Evolutionary conservation across 2,329 filamentous ascomycete genomes (phyloP).

Genomic region (Fusarium sp.): DNA sequence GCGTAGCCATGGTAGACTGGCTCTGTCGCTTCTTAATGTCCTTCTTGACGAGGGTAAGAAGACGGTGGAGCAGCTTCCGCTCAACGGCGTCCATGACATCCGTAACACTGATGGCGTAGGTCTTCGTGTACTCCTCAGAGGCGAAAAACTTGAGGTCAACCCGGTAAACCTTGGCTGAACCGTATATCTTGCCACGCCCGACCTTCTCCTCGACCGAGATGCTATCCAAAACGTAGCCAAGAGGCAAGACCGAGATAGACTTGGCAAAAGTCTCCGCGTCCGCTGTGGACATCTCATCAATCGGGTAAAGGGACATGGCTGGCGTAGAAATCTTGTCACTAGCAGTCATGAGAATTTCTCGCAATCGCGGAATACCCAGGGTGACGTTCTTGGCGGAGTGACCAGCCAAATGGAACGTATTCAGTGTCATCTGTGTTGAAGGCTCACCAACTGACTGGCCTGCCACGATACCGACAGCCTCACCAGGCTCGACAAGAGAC

Average conservation of each 20-base stretch:
- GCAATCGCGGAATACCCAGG: slow-evolving; percentile 93
- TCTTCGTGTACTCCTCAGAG: slow-evolving; percentile 81
- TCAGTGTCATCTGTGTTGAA: slow-evolving; percentile 98
- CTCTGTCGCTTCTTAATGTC: slow-evolving; percentile 86
- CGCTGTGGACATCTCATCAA: slow-evolving; percentile 74
- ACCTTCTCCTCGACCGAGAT: slow-evolving; percentile 84
- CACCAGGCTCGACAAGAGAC: slow-evolving; percentile 92
- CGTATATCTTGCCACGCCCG: slow-evolving; percentile 74
- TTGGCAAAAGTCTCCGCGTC: slow-evolving; percentile 87
- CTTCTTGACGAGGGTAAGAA: slow-evolving; percentile 76
- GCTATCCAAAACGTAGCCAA: slow-evolving; percentile 86
- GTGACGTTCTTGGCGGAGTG: slow-evolving; percentile 99
- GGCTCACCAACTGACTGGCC: slow-evolving; percentile 97
- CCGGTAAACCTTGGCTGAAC: slow-evolving; percentile 85
- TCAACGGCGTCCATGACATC: slow-evolving; percentile 87
- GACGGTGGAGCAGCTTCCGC: slow-evolving; percentile 77
- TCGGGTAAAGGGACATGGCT: slow-evolving; percentile 85
- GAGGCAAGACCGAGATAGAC: slow-evolving; percentile 85
- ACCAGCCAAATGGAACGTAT: slow-evolving; percentile 99
- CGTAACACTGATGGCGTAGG: slow-evolving; percentile 82
- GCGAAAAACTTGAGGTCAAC: slow-evolving; percentile 87
- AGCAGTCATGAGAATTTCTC: slow-evolving; percentile 99
- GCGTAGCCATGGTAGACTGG: slow-evolving; percentile 75
- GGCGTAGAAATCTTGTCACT: slow-evolving; percentile 90
- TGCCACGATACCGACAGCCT: slow-evolving; percentile 96